A percentile compares a stretch with the other conserved stretches of the same genome.
phyloP scores from a whole-genome alignment of 257 asterid genomes.

The Oldenlandia corymbosa region DNA sequence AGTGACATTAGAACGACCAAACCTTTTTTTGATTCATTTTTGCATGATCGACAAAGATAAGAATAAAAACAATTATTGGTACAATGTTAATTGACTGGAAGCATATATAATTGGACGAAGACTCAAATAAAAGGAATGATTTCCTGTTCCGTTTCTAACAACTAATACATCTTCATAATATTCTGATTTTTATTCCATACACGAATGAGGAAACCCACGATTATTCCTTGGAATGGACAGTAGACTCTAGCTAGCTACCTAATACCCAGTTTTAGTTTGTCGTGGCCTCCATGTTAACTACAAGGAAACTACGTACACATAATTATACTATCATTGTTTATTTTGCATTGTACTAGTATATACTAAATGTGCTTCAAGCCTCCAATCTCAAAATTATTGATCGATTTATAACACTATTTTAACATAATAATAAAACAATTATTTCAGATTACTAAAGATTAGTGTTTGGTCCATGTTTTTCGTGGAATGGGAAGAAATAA shows the following conservation, averaged over 20 bases:
- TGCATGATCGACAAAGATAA: too few relatives aligned
- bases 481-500: not conserved
- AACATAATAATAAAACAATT: too few relatives aligned
- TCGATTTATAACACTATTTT: too few relatives aligned
- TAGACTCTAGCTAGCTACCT: too few relatives aligned
- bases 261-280: not conserved
- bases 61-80: too few relatives aligned
- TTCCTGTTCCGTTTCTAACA: not conserved
- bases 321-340: not conserved
- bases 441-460: too few relatives aligned
- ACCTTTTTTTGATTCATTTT: too few relatives aligned
- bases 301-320: not conserved
- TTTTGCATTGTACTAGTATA: too few relatives aligned
- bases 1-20: too few relatives aligned
- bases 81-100: not conserved
- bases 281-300: not conserved
- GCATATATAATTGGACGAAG: not conserved
- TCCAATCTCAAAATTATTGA: too few relatives aligned
- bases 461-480: not conserved
- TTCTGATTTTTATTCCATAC: not conserved
- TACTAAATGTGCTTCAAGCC: too few relatives aligned
- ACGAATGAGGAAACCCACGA: not conserved
- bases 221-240: not conserved
- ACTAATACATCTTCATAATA: not conserved
- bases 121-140: not conserved